phyloP scores from a whole-genome alignment of 805 yeast species.

The Spathaspora passalidarum region DNA sequence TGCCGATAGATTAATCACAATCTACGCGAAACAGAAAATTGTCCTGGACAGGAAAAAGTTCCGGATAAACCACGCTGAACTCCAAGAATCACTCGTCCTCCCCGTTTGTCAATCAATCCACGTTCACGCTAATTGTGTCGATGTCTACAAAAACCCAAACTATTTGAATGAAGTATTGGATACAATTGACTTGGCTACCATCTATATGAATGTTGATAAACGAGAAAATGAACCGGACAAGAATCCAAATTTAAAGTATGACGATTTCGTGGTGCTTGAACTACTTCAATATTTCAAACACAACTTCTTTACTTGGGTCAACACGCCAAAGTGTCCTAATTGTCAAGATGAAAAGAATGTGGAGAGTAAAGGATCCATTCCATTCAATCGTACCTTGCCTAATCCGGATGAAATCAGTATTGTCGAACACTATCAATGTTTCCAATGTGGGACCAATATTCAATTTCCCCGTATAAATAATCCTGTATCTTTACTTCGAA shows the following conservation, averaged over 20 bases:
- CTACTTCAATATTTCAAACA: slow-evolving; percentile 54
- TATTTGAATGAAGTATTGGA: slow-evolving; percentile 55
- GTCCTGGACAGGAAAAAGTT: neutral
- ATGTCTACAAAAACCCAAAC: slow-evolving; percentile 13
- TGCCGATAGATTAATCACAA: slow-evolving; percentile 9
- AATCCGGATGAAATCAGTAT: slow-evolving; percentile 46
- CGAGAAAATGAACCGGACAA: slow-evolving; percentile 27
- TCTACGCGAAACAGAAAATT: slow-evolving; percentile 8
- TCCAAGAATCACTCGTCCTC: neutral
- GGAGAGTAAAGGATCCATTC: slow-evolving; percentile 28
- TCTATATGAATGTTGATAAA: slow-evolving; percentile 60
- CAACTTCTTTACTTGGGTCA: slow-evolving; percentile 82
- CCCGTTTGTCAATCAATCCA: slow-evolving; percentile 3
- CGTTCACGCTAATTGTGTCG: slow-evolving; percentile 1
- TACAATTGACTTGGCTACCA: slow-evolving; percentile 53
- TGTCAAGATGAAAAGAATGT: slow-evolving; percentile 46
- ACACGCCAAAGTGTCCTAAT: slow-evolving; percentile 55
- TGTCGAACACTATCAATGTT: slow-evolving; percentile 67
- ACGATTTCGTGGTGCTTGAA: slow-evolving; percentile 34
- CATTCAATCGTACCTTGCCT: slow-evolving; percentile 29
- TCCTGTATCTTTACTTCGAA: slow-evolving; percentile 56
- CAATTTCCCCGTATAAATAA: slow-evolving; percentile 79
- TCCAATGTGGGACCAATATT: slow-evolving; percentile 41
- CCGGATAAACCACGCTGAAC: neutral
- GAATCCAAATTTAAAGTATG: slow-evolving; percentile 19